Evolutionary conservation across 2,329 filamentous ascomycete genomes (phyloP).

Genomic region (Metarhizium album): DNA sequence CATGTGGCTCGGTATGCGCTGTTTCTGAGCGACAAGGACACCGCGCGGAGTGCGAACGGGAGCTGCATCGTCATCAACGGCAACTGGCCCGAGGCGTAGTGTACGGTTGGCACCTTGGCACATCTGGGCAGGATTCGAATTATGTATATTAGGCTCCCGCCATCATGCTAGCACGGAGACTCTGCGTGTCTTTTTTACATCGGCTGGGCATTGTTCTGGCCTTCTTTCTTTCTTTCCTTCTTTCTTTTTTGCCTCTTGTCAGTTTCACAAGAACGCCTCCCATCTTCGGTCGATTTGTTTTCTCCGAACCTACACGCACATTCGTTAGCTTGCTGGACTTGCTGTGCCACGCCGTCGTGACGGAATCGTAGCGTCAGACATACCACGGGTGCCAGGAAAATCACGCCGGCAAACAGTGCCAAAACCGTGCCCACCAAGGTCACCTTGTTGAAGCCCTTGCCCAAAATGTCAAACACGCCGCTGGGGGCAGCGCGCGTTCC

Average conservation of each 20-base stretch:
- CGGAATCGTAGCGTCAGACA: slow-evolving; percentile 23
- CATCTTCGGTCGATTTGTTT: slow-evolving; percentile 60
- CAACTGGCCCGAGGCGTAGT: slow-evolving; percentile 25
- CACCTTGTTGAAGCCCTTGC: slow-evolving; percentile 86
- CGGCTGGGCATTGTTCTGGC: too few relatives aligned
- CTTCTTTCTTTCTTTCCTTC: too few relatives aligned
- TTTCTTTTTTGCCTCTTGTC: too few relatives aligned
- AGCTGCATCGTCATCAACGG: slow-evolving; percentile 23
- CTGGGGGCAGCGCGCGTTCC: slow-evolving; percentile 81
- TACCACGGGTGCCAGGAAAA: slow-evolving; percentile 77
- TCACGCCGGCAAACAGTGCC: slow-evolving; percentile 65
- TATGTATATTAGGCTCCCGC: slow-evolving; percentile 1
- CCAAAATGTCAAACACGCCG: slow-evolving; percentile 81
- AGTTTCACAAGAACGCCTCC: slow-evolving; percentile 28
- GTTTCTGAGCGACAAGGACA: slow-evolving; percentile 20
- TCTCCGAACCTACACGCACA: slow-evolving; percentile 36
- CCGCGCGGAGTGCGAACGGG: slow-evolving; percentile 23
- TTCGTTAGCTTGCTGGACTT: slow-evolving; percentile 21
- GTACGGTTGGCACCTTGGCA: too few relatives aligned
- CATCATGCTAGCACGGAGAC: slow-evolving; percentile 6
- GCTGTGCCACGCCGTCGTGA: too few relatives aligned
- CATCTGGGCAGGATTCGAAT: too few relatives aligned
- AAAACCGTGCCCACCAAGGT: slow-evolving; percentile 75
- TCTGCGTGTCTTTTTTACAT: neutral
- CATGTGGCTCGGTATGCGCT: slow-evolving; percentile 29